Evolutionary conservation across 495 filamentous ascomycete species (phyloP), one percentile per base, ranked within the genome.

Genomic region (Schizothecium vesticola): DNA sequence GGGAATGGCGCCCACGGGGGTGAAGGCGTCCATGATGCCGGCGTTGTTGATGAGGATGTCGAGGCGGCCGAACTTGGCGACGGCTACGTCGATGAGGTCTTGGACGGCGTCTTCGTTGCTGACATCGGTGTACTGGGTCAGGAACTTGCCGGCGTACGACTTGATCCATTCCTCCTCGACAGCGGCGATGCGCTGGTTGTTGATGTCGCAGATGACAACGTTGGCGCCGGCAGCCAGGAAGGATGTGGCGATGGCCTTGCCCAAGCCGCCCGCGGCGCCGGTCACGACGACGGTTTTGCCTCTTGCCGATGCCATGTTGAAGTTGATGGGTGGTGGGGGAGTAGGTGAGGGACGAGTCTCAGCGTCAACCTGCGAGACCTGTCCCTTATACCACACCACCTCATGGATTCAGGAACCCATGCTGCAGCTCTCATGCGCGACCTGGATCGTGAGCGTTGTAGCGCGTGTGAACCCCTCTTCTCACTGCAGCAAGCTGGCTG

Each of bases 1-100:
- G 57, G 81, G 80, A 64, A 84, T 72, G 33, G 81, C 79, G 22
- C 84, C 86, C 13, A 84, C 82, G 28, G 85, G 84, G 36, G 84
- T 82, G 67, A 88, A 86, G 67, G 77, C 79, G 70, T 85, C 84
- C 80, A 82, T 82, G 69, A 83, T 73, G 68, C 80, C 84, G 25
- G 82, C 84, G 70, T 84, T 84, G 76, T 85, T 86, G 71, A 85
- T 71, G 12, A 85, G 73, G 19, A 84, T 70, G 64, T 86, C 83
- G 28, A 86, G 70, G 26, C 79, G 76, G 43, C 77, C 79, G 70
- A 81, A 83, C 68, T 71, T 73, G 25, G 74, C 69, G 11, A 77
- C 75, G 58, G 77, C 70, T 31, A 67, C 67, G 57, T 69, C 77
- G 24, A 82, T 68, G 21, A 83, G 77, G 16, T 62, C 55, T 21